Evolutionary conservation across 106 monocot genomes (phyloP), one percentile per base, ranked within the genome.

Genomic region (Allium cepa): DNA sequence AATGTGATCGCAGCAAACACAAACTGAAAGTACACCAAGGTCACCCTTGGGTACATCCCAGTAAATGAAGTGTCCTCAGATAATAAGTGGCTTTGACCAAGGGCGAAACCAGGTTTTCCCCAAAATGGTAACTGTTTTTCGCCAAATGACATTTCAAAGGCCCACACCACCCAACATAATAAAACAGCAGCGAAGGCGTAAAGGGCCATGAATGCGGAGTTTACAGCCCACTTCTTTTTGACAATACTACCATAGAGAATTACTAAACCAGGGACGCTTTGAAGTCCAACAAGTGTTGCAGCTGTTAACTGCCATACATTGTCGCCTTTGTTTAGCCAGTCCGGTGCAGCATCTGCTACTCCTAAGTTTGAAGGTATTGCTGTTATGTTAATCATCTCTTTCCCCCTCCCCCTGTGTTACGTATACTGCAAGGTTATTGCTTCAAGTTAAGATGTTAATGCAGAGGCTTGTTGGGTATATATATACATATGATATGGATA

Each of bases 81-180:
- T 60, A 82, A 11, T 56, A 85, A 69, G 72, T 81, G 75, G 50
- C 75, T 76, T 62, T 85, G 85, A 17, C 79, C 75, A 11, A 85
- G 72, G 18, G 85, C 81, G 3, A 72, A 75, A 8, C 69, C 71
- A 11, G 81, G 81, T 58, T 79, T 81, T 58, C 85, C 85, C 85
- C 85, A 85, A 66, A 85, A 75, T 53, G 85, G 85, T 53, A 82
- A 57, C 69, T 82, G 78, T 59, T 85, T 69, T 53, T 85, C 69
- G 16, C 85, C 85, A 70, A 85, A 85, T 16, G 85, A 85, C 85
- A 85, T 85, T 68, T 82, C 69, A 70, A 79, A 85, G n/a, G 67
- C 85, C 85, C 81, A 82, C 53, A 52, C 68, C 57, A 82, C 82
- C 85, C 85, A 85, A 66, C 85, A 85, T 45, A 85, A 3, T 68